Evolutionary conservation across 2,329 filamentous ascomycete species (phyloP).

Genomic region (Trichoderma sp.): DNA sequence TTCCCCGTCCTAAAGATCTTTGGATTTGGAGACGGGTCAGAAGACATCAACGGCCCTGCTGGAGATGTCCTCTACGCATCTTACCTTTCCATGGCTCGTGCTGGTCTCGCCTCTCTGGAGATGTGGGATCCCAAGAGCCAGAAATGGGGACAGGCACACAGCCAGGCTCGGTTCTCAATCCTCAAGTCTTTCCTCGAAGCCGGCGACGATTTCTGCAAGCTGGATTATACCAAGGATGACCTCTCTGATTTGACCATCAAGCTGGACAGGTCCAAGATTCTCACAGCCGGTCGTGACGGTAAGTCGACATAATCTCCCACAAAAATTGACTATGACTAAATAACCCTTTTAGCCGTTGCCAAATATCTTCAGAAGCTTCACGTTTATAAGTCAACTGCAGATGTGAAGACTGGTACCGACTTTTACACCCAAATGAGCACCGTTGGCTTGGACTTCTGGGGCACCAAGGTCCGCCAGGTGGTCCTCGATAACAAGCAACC

Average conservation of each 20-base stretch:
- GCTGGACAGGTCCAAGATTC: slow-evolving; percentile 81
- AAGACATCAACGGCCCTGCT: slow-evolving; percentile 70
- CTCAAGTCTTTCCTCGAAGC: slow-evolving; percentile 80
- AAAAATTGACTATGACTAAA: slow-evolving; percentile 25
- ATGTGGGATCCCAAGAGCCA: slow-evolving; percentile 89
- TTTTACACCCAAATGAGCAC: slow-evolving; percentile 82
- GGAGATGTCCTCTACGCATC: slow-evolving; percentile 84
- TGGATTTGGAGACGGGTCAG: slow-evolving; percentile 75
- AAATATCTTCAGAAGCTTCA: slow-evolving; percentile 88
- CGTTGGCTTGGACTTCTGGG: slow-evolving; percentile 81
- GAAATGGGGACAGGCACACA: slow-evolving; percentile 93
- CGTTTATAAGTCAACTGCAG: slow-evolving; percentile 87
- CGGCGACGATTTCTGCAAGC: slow-evolving; percentile 80
- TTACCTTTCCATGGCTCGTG: slow-evolving; percentile 91
- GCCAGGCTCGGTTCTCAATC: slow-evolving; percentile 88
- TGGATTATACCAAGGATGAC: slow-evolving; percentile 70
- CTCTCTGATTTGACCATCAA: slow-evolving; percentile 78
- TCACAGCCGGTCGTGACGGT: slow-evolving; percentile 73
- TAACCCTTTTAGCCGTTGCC: slow-evolving; percentile 60
- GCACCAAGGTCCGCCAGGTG: slow-evolving; percentile 70
- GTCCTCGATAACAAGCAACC: slow-evolving; percentile 76
- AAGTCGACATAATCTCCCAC: slow-evolving; percentile 22
- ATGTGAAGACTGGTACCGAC: slow-evolving; percentile 71
- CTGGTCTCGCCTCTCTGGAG: slow-evolving; percentile 84
- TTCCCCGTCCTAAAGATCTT: slow-evolving; percentile 88